Evolutionary conservation across 2,329 filamentous ascomycete species (phyloP).

Genomic region (Trichoderma sp.): DNA sequence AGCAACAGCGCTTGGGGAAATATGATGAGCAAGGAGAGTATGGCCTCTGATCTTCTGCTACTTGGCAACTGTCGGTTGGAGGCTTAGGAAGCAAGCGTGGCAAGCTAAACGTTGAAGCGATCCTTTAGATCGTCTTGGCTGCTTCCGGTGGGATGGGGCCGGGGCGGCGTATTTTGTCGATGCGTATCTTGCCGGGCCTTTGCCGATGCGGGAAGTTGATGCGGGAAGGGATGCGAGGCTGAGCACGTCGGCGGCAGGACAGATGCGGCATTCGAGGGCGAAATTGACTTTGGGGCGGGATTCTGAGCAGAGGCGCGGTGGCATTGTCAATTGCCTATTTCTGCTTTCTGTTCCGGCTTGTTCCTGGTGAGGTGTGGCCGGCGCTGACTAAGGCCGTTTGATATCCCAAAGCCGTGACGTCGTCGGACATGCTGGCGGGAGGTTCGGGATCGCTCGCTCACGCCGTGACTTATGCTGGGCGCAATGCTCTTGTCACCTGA

Average conservation of each 20-base stretch:
- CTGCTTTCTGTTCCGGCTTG: neutral
- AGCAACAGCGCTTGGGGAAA: conserved; percentile 17
- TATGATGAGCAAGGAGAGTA: neutral
- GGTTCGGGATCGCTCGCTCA: conserved; percentile 9
- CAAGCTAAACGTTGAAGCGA: neutral
- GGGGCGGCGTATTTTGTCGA: neutral
- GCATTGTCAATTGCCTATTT: neutral
- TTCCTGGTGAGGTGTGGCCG: neutral
- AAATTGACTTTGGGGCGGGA: neutral
- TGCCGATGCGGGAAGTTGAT: neutral
- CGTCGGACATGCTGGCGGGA: neutral
- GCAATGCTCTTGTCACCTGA: neutral
- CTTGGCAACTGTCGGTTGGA: neutral
- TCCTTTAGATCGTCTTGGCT: neutral
- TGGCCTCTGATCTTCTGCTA: neutral
- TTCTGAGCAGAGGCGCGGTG: neutral
- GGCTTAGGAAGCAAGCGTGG: neutral
- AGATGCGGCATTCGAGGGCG: neutral
- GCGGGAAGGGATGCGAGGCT: neutral
- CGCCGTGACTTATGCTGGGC: neutral
- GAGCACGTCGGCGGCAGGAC: neutral
- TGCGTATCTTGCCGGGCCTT: neutral
- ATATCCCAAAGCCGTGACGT: neutral
- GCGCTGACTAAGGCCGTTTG: conserved; percentile 2
- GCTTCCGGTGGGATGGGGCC: neutral